Conservation (phyloP, 2,329 filamentous ascomycete genomes). For the Chaetomiaceae sp. region DNA sequence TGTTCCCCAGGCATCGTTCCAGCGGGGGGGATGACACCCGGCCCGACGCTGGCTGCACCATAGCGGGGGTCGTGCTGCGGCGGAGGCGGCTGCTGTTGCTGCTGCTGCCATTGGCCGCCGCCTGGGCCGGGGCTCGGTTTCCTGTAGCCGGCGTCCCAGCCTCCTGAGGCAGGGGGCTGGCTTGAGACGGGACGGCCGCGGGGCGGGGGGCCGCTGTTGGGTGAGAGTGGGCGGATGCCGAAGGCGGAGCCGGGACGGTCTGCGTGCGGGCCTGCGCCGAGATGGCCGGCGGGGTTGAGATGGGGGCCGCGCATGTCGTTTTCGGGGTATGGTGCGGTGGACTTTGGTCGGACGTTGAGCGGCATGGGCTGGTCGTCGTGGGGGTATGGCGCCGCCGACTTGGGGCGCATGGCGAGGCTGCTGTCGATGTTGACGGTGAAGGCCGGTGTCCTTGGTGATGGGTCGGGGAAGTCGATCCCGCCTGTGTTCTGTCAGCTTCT, state of each 20-base stretch:
- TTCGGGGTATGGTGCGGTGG: constrained; percentile 50
- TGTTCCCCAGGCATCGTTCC: constrained; percentile 34
- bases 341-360: constrained; percentile 43
- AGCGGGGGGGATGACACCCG: constrained; percentile 20
- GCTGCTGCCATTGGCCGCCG: constrained; percentile 14
- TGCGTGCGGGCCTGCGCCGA: constrained; percentile 43
- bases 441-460: constrained; percentile 45
- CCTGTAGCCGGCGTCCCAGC: constrained; percentile 42
- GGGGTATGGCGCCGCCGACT: constrained; percentile 64
- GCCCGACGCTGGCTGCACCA: constrained; percentile 12
- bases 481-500: constrained; percentile 38
- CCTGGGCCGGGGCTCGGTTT: constrained; percentile 37
- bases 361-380: constrained; percentile 59
- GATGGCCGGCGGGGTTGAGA: constrained; percentile 45
- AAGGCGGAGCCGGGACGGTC: constrained; percentile 51
- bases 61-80: constrained; percentile 16
- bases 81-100: constrained; percentile 16
- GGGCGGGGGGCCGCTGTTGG: constrained; percentile 39
- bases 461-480: constrained; percentile 44
- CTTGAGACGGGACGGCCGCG: constrained; percentile 37
- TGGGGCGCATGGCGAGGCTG: constrained; percentile 39
- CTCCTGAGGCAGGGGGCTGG: constrained; percentile 41
- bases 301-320: constrained; percentile 43
- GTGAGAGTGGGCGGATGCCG: constrained; percentile 46
- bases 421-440: constrained; percentile 48